Evolutionary conservation across 371 early-diverging fungal genomes (phyloP).

Genomic region (Syncephalastrum racemosum): DNA sequence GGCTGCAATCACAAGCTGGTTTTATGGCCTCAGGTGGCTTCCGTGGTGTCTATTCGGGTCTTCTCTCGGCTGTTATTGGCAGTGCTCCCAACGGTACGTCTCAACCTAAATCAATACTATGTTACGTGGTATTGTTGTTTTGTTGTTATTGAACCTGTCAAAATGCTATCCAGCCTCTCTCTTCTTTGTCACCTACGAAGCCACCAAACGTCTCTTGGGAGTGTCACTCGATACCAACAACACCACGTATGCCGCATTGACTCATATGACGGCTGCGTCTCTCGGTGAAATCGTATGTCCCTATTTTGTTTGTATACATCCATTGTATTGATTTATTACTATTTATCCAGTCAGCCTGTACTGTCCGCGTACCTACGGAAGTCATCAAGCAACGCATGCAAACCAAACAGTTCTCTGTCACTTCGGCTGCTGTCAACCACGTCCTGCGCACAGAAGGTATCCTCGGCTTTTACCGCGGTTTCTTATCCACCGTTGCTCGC

Average conservation of each 20-base stretch:
- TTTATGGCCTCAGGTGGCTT: conserved; percentile 91
- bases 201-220: conserved; percentile 59
- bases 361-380: conserved; percentile 94
- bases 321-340: neutral
- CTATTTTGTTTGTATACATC: neutral
- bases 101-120: neutral
- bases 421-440: conserved; percentile 59
- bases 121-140: neutral
- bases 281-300: conserved; percentile 84
- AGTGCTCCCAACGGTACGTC: conserved; percentile 86
- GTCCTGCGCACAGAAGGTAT: conserved; percentile 74
- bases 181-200: conserved; percentile 93
- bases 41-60: conserved; percentile 87
- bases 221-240: conserved; percentile 34
- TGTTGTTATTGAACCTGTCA: conserved; percentile 2
- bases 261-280: conserved; percentile 90
- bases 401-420: conserved; percentile 73
- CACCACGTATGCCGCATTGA: conserved; percentile 56
- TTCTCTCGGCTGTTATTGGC: conserved; percentile 90
- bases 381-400: conserved; percentile 96
- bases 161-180: conserved; percentile 64
- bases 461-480: conserved; percentile 91
- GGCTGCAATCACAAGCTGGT: conserved; percentile 86
- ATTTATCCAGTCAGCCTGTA: conserved; percentile 74
- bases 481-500: conserved; percentile 85